Evolutionary conservation across 495 filamentous ascomycete species (phyloP).

Genomic region (Cetradonia linearis): DNA sequence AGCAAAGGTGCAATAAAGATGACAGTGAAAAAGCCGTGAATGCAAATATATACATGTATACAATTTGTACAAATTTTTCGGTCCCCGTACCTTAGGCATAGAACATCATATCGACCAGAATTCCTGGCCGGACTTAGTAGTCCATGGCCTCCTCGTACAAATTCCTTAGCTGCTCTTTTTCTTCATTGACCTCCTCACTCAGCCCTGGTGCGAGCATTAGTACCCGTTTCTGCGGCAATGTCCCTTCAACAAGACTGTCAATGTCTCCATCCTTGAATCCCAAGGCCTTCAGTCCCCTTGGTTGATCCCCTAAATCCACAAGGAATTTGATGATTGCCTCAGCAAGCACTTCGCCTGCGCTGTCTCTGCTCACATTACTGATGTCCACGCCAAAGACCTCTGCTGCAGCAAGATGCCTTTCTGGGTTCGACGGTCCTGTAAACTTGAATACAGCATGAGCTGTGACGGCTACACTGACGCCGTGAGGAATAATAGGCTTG

Average conservation of each 20-base stretch:
- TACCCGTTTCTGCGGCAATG: conserved; percentile 81
- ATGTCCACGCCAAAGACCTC: conserved; percentile 88
- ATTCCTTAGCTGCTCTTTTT: conserved; percentile 53
- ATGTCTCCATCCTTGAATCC: conserved; percentile 70
- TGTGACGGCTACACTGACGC: conserved; percentile 88
- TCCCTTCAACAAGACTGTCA: conserved; percentile 79
- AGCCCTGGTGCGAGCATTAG: conserved; percentile 83
- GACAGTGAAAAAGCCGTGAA: not conserved
- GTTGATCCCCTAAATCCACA: conserved; percentile 76
- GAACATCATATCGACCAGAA: not conserved
- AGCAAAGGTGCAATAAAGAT: not conserved
- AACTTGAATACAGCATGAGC: conserved; percentile 92
- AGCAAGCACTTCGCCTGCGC: conserved; percentile 74
- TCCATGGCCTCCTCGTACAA: conserved; percentile 59
- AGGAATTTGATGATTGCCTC: conserved; percentile 76
- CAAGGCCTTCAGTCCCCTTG: conserved; percentile 68
- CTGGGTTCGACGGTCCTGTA: conserved; percentile 80
- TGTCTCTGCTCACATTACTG: conserved; percentile 70
- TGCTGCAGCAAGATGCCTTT: conserved; percentile 79
- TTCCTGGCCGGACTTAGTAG: conserved; percentile 32
- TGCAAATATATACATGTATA: conserved; percentile 2
- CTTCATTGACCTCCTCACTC: conserved; percentile 49
- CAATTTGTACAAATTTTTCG: conserved; percentile 15
- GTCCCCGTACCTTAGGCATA: not conserved
- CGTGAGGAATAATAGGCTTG: conserved; percentile 81